Conservation (phyloP, 495 filamentous ascomycete genomes). For the Xylona heveae region DNA sequence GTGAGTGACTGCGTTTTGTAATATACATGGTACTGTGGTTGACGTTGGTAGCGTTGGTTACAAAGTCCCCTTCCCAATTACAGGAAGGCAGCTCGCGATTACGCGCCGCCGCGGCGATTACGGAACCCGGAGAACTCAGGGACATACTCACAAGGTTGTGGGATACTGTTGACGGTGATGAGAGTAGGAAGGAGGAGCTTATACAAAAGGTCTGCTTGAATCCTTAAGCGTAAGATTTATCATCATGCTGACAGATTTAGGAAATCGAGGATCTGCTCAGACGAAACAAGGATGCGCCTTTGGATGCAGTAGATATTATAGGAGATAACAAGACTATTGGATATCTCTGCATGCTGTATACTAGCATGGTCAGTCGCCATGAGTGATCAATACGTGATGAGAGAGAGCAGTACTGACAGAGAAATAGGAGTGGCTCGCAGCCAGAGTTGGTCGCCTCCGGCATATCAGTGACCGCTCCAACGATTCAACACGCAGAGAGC, state of each 20-base stretch:
- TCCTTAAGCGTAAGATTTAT: background rate
- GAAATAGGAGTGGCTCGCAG: conserved; percentile 64
- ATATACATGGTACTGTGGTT: background rate
- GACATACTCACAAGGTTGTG: conserved; percentile 43
- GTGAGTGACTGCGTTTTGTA: conserved; percentile 12
- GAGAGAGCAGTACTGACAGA: background rate
- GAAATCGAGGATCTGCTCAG: conserved; percentile 47
- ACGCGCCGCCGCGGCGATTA: conserved; percentile 52
- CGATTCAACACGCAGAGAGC: conserved; percentile 20
- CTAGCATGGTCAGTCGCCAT: conserved; percentile 59
- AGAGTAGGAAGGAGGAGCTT: conserved; percentile 20
- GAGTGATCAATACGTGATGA: background rate
- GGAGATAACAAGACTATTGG: conserved; percentile 69
- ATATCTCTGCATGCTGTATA: conserved; percentile 70
- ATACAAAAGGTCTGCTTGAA: conserved; percentile 17
- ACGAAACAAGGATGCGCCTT: conserved; percentile 35
- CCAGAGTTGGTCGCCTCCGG: conserved; percentile 52
- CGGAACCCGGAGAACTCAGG: conserved; percentile 43
- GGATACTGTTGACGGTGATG: conserved; percentile 22
- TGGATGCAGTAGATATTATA: conserved; percentile 66
- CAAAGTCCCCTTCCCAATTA: conserved; percentile 26
- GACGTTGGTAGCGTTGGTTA: conserved; percentile 29
- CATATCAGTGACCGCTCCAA: conserved; percentile 33
- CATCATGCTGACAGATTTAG: conserved; percentile 15
- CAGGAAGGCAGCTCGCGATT: conserved; percentile 25